Conservation (phyloP, 306 rosid genomes). For the Herpetospermum pedunculosum region DNA sequence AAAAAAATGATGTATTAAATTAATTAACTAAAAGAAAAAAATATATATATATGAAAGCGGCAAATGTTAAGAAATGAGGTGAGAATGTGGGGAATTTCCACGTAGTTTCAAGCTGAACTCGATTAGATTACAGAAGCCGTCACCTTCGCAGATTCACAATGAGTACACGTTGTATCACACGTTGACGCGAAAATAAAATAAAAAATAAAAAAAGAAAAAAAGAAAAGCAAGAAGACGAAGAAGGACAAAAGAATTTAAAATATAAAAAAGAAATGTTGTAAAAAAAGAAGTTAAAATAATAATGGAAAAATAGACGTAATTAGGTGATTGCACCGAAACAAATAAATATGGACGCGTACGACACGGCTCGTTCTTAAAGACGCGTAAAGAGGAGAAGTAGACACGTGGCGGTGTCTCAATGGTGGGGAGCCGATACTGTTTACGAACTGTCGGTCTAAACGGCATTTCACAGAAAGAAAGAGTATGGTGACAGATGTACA, state of each 20-base stretch:
- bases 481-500: no score
- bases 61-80: not conserved
- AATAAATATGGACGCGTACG: not conserved
- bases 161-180: not conserved
- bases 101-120: no score
- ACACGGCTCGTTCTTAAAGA: not conserved
- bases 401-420: not conserved
- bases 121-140: not conserved
- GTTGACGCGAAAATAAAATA: not conserved
- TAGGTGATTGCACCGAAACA: not conserved
- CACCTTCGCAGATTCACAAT: not conserved
- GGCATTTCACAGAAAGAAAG: no score
- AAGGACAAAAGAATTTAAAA: not conserved
- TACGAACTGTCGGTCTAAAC: conserved; percentile 8
- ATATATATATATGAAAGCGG: no score
- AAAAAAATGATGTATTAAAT: no score
- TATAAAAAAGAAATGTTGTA: not conserved
- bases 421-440: not conserved
- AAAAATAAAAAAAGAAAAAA: not conserved
- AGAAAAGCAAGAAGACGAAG: not conserved
- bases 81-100: not conserved
- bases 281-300: not conserved
- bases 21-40: no score
- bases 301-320: not conserved
- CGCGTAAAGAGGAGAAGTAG: not conserved